phyloP scores from a whole-genome alignment of 1,284 basidiomycete species.

The Apiotrichum veenhuisii region DNA sequence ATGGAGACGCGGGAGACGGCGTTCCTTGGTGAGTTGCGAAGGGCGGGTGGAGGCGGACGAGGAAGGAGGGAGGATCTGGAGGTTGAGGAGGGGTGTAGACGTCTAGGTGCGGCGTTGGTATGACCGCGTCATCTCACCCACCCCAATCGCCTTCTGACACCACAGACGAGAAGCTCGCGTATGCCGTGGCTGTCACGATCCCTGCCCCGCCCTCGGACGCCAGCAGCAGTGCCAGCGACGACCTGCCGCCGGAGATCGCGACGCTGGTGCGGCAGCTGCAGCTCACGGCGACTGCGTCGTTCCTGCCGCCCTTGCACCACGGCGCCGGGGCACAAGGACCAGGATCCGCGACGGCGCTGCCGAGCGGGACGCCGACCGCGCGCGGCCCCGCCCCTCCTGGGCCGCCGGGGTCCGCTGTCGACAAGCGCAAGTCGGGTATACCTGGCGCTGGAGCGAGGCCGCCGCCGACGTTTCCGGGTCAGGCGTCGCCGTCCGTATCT shows the following conservation, averaged over 20 bases:
- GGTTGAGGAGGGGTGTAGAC: too few relatives aligned
- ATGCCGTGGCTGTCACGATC: slow-evolving; percentile 56
- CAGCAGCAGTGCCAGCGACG: not conserved
- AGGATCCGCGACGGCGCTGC: too few relatives aligned
- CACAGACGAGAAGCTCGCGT: slow-evolving; percentile 71
- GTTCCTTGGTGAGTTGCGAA: slow-evolving; percentile 64
- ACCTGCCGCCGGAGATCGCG: slow-evolving; percentile 1
- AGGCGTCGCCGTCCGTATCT: too few relatives aligned
- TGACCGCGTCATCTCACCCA: not conserved
- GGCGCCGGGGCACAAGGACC: too few relatives aligned
- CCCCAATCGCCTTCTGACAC: too few relatives aligned
- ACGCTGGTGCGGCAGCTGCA: slow-evolving; percentile 47
- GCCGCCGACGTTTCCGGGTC: not conserved
- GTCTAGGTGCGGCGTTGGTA: too few relatives aligned
- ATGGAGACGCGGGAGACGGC: slow-evolving; percentile 50
- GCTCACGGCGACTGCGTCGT: slow-evolving; percentile 72
- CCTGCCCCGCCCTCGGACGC: too few relatives aligned
- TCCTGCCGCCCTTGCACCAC: slow-evolving; percentile 57
- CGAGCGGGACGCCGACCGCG: too few relatives aligned
- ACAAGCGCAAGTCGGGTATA: not conserved
- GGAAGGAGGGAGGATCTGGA: too few relatives aligned
- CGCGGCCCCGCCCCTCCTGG: slow-evolving; percentile 8
- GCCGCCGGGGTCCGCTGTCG: not conserved
- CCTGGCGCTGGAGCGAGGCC: not conserved
- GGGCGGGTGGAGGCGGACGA: too few relatives aligned